Evolutionary conservation across 257 asterid species (phyloP), one percentile per base, ranked within the genome.

Genomic region (Eustoma russellianum): DNA sequence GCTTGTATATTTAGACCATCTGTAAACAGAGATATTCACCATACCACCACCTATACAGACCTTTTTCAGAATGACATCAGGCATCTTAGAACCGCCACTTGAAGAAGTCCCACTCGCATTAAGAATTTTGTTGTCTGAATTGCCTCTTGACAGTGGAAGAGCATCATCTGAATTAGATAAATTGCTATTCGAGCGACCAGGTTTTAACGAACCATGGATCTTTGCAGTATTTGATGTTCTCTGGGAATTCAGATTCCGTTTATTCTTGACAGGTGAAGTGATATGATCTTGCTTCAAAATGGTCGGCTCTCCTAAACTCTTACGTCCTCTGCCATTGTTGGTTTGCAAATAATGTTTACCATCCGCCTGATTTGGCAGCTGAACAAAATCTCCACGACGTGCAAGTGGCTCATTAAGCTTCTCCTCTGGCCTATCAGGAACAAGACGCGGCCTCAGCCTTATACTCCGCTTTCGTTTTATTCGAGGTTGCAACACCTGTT

Each of bases 401-500:
- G 81, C 70, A 61, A 92, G 68, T 53, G 77, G 67, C 66, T 82
- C 92, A 60, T 54, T 64, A 56, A 67, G 66, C 70, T 62, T 85
- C 74, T 86, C 94, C 52, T 79, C 86, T 16, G 74, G 69, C 62
- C 75, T 83, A 50, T 83, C 95, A n/a, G 73, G 55, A 58, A 74
- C 74, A 51, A 59, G 94, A 61, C 81, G 83, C 45, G 95, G 95
- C 47, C 97, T 85, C 66, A 77, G 82, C 33, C 97, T 80, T 41
- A 92, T 80, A 66, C 99, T 92, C 33, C 99, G 80, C 53, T 92
- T 92, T 51, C 99, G 75, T 75, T 81, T 92, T 65, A 87, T 76
- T 77, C 75, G 88, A 47, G 99, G 99, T 69, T 88, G 97, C 79
- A 85, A 70, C 24, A 88, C 99, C 79, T 88, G 99, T 69, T 92